These are phyloP conservation scores for Pyrenophora tritici-repentis DNA, from an alignment of 2,329 filamentous ascomycete genomes.

Conservation along the genomic window DNA sequence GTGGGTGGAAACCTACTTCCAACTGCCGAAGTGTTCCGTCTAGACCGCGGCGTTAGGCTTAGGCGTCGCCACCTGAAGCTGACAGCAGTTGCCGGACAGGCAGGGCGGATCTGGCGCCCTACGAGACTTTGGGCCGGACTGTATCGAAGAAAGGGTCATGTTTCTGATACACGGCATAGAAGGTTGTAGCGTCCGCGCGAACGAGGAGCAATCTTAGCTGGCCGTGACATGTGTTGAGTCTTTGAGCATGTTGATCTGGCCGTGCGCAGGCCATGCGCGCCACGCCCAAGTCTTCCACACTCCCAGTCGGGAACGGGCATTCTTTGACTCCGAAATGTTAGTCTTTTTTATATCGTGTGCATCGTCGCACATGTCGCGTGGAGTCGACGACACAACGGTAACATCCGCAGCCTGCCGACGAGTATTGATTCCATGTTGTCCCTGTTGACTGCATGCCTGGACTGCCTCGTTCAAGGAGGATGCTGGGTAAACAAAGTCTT, in stretches of 20 bases:
- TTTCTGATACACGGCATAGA: constrained; percentile 17
- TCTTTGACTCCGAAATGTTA: neutral
- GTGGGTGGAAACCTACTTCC: constrained; percentile 13
- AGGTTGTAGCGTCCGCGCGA: constrained; percentile 18
- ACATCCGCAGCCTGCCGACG: constrained; percentile 15
- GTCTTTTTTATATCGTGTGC: constrained; percentile 12
- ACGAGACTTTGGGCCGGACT: constrained; percentile 19
- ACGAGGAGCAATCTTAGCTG: constrained; percentile 17
- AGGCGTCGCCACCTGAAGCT: constrained; percentile 16
- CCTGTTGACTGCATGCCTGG: constrained; percentile 5
- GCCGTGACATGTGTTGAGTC: constrained; percentile 20
- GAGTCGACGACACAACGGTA: constrained; percentile 7
- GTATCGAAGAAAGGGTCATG: constrained; percentile 21
- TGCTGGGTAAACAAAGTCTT: constrained; percentile 2
- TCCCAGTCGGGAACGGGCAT: neutral
- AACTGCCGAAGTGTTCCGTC: constrained; percentile 32
- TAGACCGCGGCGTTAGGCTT: constrained; percentile 21
- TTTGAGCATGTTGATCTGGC: constrained; percentile 24
- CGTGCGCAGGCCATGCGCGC: constrained; percentile 15
- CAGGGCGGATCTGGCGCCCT: constrained; percentile 23
- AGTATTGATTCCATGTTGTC: constrained; percentile 31
- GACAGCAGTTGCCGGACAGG: constrained; percentile 21
- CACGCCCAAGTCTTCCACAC: no score
- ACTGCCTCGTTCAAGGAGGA: neutral
- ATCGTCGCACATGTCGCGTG: constrained; percentile 23